phyloP scores from a whole-genome alignment of 768 basidiomycete species.

The Boletellus ananiceps region DNA sequence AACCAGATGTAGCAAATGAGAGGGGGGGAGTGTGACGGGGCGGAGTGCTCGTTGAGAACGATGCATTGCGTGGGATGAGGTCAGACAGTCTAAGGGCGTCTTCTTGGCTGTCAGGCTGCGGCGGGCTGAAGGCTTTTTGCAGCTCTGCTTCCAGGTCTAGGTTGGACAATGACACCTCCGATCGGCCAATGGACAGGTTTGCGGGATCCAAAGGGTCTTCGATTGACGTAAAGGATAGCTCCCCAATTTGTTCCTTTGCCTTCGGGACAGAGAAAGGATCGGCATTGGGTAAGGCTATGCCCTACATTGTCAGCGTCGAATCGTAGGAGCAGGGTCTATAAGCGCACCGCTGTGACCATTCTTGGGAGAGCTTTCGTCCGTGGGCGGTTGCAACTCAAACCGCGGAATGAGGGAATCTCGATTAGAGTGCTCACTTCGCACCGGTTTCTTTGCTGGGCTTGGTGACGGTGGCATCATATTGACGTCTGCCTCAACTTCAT shows the following conservation, averaged over 20 bases:
- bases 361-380: slow-evolving; percentile 22
- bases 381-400: slow-evolving; percentile 24
- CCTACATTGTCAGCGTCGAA: background rate
- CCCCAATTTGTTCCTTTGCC: slow-evolving; percentile 24
- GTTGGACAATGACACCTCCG: slow-evolving; percentile 34
- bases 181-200: slow-evolving; percentile 35
- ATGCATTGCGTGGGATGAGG: slow-evolving; percentile 17
- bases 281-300: slow-evolving; percentile 10
- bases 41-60: slow-evolving; percentile 28
- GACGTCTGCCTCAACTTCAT: slow-evolving; percentile 38
- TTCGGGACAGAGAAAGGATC: slow-evolving; percentile 22
- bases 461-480: slow-evolving; percentile 48
- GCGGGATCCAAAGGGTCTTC: slow-evolving; percentile 28
- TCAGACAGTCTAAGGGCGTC: slow-evolving; percentile 22
- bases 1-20: slow-evolving; percentile 16
- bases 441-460: slow-evolving; percentile 35
- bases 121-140: slow-evolving; percentile 16
- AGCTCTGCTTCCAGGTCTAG: slow-evolving; percentile 31
- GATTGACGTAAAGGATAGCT: slow-evolving; percentile 27
- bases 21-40: slow-evolving; percentile 19
- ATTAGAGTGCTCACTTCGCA: slow-evolving; percentile 16
- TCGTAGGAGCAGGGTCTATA: background rate
- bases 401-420: slow-evolving; percentile 34
- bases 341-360: slow-evolving; percentile 14
- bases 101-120: slow-evolving; percentile 9